Evolutionary conservation across 73 alveolate genomes (phyloP).

Genomic region (Stentor coeruleus): DNA sequence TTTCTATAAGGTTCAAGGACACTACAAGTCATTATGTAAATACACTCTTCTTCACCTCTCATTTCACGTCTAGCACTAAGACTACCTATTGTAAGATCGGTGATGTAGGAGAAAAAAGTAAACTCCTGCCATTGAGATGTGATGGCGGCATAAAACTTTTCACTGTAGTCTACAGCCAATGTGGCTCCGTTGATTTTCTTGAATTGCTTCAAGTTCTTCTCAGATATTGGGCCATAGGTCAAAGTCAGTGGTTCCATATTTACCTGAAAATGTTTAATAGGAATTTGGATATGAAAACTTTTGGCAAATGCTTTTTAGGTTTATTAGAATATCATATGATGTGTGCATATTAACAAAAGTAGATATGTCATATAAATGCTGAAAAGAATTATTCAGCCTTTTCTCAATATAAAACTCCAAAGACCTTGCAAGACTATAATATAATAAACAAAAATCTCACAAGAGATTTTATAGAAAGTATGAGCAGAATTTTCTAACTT

Average conservation of each 20-base stretch:
- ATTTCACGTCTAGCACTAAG: constrained; percentile 2
- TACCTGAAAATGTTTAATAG: background rate
- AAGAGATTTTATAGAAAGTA: too few relatives aligned
- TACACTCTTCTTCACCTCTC: background rate
- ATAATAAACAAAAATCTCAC: too few relatives aligned
- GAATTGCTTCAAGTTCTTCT: constrained; percentile 20
- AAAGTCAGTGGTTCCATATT: background rate
- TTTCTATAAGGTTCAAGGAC: background rate
- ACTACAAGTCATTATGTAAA: constrained; percentile 24
- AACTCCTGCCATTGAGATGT: constrained; percentile 15
- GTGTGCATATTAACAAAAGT: too few relatives aligned
- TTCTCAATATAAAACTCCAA: too few relatives aligned
- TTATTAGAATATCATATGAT: too few relatives aligned
- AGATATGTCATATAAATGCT: too few relatives aligned
- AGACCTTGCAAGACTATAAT: too few relatives aligned
- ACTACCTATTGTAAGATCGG: constrained; percentile 4
- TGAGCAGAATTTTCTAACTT: too few relatives aligned
- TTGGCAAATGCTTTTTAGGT: too few relatives aligned
- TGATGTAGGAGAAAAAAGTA: constrained; percentile 1
- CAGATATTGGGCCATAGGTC: background rate
- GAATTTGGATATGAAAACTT: too few relatives aligned
- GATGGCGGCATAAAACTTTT: background rate
- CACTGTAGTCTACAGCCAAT: constrained; percentile 26
- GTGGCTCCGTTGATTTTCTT: constrained; percentile 9
- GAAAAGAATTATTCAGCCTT: too few relatives aligned